Evolutionary conservation across 345 rosid species (phyloP), one percentile per base, ranked within the genome.

Genomic region (Hibiscus tridactylites): DNA sequence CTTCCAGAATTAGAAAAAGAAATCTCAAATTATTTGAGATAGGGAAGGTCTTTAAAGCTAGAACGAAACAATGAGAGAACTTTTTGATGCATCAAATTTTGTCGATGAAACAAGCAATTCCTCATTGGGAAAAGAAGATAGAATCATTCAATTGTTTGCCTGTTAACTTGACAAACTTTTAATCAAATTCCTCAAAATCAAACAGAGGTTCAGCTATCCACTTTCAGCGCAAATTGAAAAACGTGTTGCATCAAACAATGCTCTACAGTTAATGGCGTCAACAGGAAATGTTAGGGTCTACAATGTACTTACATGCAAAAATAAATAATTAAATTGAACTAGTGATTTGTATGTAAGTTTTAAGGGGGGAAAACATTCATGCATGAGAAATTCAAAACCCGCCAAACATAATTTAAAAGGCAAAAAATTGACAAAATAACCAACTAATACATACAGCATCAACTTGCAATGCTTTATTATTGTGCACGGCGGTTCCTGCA

Each of bases 401-500:
- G 5, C 28, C 33, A 9, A 62, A 53, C 19, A 67, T 37, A 61
- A 37, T 44, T 13, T 57, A 9, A 50, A 68, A 13, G 16, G 26
- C 8, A 54, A 50, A 39, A 69, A 57, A 61, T 17, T 53, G 50
- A 50, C 16, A 73, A 64, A 58, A 56, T 47, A 77, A 67, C 56
- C 67, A 76, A 52, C 63, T 58, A 56, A 16, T 74, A 79, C 84
- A 50, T 82, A 96, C 99, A 75, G 89, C 76, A 77, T 96, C 95
- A 75, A 96, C 93, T 88, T 96, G 98, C 76, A 86, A 64, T 50
- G 80, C 86, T 78, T 87, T 90, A 72, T 86, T 86, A 81, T 88
- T 96, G 79, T 92, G 92, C 72, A 76, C 78, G 9, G 83, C 83
- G 73, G 92, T 87, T 75, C 99, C 99, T 61, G 91, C 89, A 71